These are phyloP conservation scores for Exserohilum turcica DNA, from an alignment of 2,329 filamentous ascomycete species.

Conservation along the genomic window DNA sequence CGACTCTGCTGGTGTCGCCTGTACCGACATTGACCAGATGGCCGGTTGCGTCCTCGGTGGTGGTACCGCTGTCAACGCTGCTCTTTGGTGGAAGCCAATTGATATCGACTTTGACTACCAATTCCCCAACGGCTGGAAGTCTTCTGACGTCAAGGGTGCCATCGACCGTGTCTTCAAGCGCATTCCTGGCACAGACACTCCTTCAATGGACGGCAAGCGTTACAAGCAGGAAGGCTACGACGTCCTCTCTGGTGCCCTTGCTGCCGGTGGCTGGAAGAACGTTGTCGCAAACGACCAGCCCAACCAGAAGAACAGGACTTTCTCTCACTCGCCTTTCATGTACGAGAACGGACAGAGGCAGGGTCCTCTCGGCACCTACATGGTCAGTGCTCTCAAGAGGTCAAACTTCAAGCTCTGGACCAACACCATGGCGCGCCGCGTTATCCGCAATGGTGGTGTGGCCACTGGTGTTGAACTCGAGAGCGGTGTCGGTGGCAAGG, in stretches of 20 bases:
- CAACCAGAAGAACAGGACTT: conserved; percentile 68
- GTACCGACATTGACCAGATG: conserved; percentile 73
- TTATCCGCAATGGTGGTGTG: conserved; percentile 66
- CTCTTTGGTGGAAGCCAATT: conserved; percentile 70
- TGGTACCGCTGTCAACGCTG: conserved; percentile 69
- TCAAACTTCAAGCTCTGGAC: conserved; percentile 71
- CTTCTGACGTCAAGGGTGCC: conserved; percentile 63
- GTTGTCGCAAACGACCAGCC: conserved; percentile 66
- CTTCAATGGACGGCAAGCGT: conserved; percentile 68
- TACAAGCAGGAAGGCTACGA: conserved; percentile 72
- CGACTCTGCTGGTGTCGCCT: conserved; percentile 67
- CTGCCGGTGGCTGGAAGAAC: conserved; percentile 65
- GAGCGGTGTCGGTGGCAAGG: conserved; percentile 59
- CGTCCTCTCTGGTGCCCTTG: conserved; percentile 64
- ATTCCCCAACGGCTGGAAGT: conserved; percentile 74
- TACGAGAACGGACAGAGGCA: conserved; percentile 68
- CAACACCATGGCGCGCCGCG: conserved; percentile 68
- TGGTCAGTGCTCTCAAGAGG: conserved; percentile 64
- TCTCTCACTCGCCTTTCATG: conserved; percentile 69
- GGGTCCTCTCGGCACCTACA: conserved; percentile 73
- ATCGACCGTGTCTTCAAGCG: conserved; percentile 67
- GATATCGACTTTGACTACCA: conserved; percentile 71
- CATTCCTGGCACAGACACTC: conserved; percentile 71
- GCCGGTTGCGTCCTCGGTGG: conserved; percentile 73
- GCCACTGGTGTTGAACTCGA: conserved; percentile 73